A percentile compares a stretch with the other conserved stretches of the same genome.
Evolutionary conservation across 495 filamentous ascomycete genomes (phyloP).

Genomic region (Achaetomiella virescens): DNA sequence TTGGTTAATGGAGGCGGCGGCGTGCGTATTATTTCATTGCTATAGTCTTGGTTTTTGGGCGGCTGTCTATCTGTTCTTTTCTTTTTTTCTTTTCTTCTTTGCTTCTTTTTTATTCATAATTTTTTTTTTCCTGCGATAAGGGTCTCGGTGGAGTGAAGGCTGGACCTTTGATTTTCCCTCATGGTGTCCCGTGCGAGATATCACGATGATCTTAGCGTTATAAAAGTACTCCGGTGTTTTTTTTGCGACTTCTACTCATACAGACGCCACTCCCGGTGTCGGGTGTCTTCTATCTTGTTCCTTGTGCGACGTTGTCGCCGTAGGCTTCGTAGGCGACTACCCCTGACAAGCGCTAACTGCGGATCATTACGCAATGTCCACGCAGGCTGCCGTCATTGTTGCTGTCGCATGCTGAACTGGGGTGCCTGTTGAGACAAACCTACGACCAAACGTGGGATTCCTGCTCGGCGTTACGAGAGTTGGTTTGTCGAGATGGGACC

Average conservation of each 20-base stretch:
- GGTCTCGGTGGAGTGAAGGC: background rate
- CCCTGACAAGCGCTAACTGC: background rate
- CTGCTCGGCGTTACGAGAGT: slow-evolving; percentile 9
- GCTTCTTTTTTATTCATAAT: background rate
- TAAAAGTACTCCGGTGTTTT: background rate
- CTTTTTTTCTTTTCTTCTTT: background rate
- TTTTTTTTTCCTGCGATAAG: background rate
- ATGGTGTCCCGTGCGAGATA: no score
- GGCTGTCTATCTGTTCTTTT: background rate
- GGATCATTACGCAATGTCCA: slow-evolving; percentile 10
- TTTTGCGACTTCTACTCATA: background rate
- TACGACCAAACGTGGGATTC: background rate
- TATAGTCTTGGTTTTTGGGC: background rate
- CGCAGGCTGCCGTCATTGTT: slow-evolving; percentile 7
- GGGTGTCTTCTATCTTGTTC: no score
- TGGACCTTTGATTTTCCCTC: no score
- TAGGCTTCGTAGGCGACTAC: no score
- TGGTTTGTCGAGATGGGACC: background rate
- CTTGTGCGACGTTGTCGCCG: no score
- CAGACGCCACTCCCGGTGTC: no score
- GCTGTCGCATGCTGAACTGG: background rate
- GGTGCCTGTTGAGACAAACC: background rate
- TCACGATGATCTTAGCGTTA: background rate
- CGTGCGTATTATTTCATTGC: background rate
- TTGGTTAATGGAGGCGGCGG: background rate